Evolutionary conservation across 2,329 filamentous ascomycete genomes (phyloP).

Genomic region (Fusarium palustre): DNA sequence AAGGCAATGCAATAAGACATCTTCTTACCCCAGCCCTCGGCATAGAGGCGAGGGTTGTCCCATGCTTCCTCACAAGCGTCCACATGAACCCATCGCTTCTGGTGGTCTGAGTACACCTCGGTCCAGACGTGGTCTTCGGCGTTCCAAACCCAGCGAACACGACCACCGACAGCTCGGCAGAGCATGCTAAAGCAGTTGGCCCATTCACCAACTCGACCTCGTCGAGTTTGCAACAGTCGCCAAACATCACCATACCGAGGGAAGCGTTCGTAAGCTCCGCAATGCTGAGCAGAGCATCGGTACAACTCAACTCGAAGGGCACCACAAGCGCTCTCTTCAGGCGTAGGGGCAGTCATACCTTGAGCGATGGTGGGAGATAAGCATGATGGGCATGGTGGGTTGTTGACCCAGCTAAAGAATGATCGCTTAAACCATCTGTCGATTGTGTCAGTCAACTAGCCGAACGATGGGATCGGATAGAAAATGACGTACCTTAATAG

Average conservation of each 20-base stretch:
- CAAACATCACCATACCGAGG: slow-evolving; percentile 96
- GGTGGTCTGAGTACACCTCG: slow-evolving; percentile 94
- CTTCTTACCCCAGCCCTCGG: slow-evolving; percentile 95
- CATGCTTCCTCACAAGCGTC: slow-evolving; percentile 94
- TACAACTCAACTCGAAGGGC: slow-evolving; percentile 91
- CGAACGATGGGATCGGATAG: neutral
- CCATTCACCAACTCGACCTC: slow-evolving; percentile 94
- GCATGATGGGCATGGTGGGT: slow-evolving; percentile 86
- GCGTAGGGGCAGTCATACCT: slow-evolving; percentile 85
- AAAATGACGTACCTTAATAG: slow-evolving; percentile 75
- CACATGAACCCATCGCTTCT: slow-evolving; percentile 95
- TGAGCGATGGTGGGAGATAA: slow-evolving; percentile 83
- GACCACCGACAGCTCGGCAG: slow-evolving; percentile 88
- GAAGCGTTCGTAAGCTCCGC: slow-evolving; percentile 86
- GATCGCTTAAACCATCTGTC: slow-evolving; percentile 87
- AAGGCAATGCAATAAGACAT: slow-evolving; percentile 98
- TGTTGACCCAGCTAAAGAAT: slow-evolving; percentile 98
- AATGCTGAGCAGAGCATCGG: slow-evolving; percentile 81
- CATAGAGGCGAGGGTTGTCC: slow-evolving; percentile 93
- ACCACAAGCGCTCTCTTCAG: slow-evolving; percentile 89
- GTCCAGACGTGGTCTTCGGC: slow-evolving; percentile 98
- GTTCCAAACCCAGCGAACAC: slow-evolving; percentile 98
- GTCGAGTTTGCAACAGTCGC: slow-evolving; percentile 85
- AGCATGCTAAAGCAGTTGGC: slow-evolving; percentile 99
- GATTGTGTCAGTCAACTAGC: slow-evolving; percentile 32